Evolutionary conservation across 352 stramenopile genomes (phyloP), one percentile per base, ranked within the genome.

Genomic region (Phytophthora constricta): DNA sequence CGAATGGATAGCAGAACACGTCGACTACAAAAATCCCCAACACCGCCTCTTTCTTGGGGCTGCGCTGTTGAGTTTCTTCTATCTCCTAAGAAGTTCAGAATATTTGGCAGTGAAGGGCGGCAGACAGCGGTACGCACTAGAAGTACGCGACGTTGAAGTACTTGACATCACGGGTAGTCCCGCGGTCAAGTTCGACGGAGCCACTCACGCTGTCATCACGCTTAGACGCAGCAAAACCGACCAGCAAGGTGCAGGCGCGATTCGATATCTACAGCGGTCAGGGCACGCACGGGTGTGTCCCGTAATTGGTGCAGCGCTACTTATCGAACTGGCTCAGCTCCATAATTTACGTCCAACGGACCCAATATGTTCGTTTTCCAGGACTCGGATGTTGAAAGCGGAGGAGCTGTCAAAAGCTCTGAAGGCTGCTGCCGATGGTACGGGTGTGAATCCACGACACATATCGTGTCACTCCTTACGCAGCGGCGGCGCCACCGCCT

Each of bases 31-130:
- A 7, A 54, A 51, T 11, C 58, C 55, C 23, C 45, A 70, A 27
- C 60, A 70, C 3, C 67, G 67, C 61, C 41, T 70, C 51, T 25
- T 68, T 49, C 20, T 53, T 58, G 67, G 67, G 61, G 67, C 67
- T 75, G 39, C 67, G 61, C 14, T 67, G 42, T 37, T 70, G 61
- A 61, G 67, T 53, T 70, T 68, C 25, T 68, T 65, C 57, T 70
- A 57, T 61, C 56, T 70, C 4, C 20, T 66, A 10, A 47, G 61
- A 49, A 43, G 34, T n/a, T 64, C 60, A 3, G 67, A 75, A 37
- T 75, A 62, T 31, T 28, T 70, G 3, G 23, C 14, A 27, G 39
- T 62, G 1, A 25, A 62, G 8, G 41, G 48, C 9, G 28, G 33
- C 17, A 37, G 33, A n/a, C 58, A 65, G 1, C 17, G 5, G 2